phyloP scores from a whole-genome alignment of 1,284 basidiomycete genomes.

The Cystobasidiaceae sp. region DNA sequence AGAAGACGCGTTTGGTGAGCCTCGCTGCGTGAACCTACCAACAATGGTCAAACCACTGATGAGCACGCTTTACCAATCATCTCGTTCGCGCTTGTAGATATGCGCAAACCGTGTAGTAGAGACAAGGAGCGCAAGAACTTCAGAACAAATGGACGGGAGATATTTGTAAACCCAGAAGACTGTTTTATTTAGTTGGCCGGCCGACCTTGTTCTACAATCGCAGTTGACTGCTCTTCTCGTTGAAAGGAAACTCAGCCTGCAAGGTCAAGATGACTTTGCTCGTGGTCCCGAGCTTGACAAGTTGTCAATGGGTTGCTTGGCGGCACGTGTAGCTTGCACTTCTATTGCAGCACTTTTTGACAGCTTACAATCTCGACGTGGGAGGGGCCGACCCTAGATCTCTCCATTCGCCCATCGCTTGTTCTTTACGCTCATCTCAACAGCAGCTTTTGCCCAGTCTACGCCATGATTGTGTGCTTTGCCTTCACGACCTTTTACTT shows the following conservation, averaged over 20 bases:
- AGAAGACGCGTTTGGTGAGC: constrained; percentile 84
- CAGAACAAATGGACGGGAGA: constrained; percentile 45
- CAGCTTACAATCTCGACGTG: no score
- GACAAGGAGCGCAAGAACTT: constrained; percentile 51
- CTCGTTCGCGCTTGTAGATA: constrained; percentile 55
- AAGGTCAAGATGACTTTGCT: no score
- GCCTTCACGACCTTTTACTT: constrained; percentile 51
- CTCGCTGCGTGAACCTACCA: neutral
- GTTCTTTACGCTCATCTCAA: constrained; percentile 76
- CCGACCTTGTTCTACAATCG: no score
- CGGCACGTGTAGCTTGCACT: no score
- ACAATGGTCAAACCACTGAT: neutral
- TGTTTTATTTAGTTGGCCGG: constrained; percentile 33
- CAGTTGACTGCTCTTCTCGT: no score
- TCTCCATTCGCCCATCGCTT: constrained; percentile 70
- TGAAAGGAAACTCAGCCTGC: neutral
- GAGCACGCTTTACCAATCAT: neutral
- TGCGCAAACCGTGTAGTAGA: constrained; percentile 72
- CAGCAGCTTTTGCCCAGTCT: constrained; percentile 92
- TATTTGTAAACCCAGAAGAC: constrained; percentile 31
- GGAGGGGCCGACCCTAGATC: constrained; percentile 51
- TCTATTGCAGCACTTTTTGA: no score
- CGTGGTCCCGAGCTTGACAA: no score
- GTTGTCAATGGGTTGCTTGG: no score
- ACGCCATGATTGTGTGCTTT: constrained; percentile 90